Percentiles rank a stretch among this genome's conserved stretches.
phyloP scores from a whole-genome alignment of 441 rosid species.

The Adansonia rubrostipa region DNA sequence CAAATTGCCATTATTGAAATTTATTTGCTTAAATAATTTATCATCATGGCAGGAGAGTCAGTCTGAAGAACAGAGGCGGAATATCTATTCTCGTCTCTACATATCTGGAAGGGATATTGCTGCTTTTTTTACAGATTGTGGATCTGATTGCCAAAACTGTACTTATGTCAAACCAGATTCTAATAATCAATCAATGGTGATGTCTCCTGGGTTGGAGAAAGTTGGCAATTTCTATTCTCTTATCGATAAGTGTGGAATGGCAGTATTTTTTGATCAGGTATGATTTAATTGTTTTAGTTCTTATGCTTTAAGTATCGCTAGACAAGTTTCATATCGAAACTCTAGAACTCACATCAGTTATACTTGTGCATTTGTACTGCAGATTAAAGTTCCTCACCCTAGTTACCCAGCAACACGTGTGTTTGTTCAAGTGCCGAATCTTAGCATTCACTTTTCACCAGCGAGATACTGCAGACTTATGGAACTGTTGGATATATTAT shows the following conservation, averaged over 20 bases:
- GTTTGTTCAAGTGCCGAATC: slow-evolving; percentile 96
- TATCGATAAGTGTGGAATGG: slow-evolving; percentile 96
- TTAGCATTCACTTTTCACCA: slow-evolving; percentile 96
- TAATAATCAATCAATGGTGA: slow-evolving; percentile 42
- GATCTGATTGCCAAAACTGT: slow-evolving; percentile 55
- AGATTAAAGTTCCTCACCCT: slow-evolving; percentile 93
- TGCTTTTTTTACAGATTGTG: slow-evolving; percentile 83
- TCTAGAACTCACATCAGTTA: slow-evolving; percentile 25
- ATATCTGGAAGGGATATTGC: slow-evolving; percentile 98
- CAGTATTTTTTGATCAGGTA: slow-evolving; percentile 97
- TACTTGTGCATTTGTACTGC: slow-evolving; percentile 31
- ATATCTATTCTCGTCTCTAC: slow-evolving; percentile 85
- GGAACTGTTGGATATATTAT: slow-evolving; percentile 70
- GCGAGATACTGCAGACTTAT: slow-evolving; percentile 75
- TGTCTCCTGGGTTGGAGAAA: slow-evolving; percentile 50
- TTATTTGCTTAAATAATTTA: slow-evolving; percentile 35
- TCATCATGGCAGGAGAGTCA: slow-evolving; percentile 68
- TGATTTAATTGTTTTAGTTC: slow-evolving; percentile 24
- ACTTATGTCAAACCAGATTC: slow-evolving; percentile 45
- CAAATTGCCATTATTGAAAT: slow-evolving; percentile 28
- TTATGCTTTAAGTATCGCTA: slow-evolving; percentile 6
- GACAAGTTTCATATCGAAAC: slow-evolving; percentile 28
- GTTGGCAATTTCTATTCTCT: slow-evolving; percentile 69
- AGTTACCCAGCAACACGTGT: slow-evolving; percentile 89
- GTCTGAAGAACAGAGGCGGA: slow-evolving; percentile 79